Conservation (phyloP, 2,329 filamentous ascomycete species). For the Plectosphaerella cucumerina region DNA sequence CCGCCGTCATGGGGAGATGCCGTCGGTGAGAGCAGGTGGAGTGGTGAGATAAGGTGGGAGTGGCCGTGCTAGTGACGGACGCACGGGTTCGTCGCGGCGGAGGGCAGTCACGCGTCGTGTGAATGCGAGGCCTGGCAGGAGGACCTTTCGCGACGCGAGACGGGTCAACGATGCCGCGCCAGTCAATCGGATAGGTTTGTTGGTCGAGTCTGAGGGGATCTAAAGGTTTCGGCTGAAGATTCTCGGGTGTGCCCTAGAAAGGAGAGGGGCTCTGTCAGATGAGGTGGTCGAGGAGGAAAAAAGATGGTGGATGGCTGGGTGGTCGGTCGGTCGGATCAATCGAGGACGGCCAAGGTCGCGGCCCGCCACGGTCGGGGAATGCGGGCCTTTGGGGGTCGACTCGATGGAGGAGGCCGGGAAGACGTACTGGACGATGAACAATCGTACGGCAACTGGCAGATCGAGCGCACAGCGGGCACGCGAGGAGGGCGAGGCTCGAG, state of each 20-base stretch:
- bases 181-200: neutral
- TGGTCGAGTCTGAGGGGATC: neutral
- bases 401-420: neutral
- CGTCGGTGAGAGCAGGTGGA: constrained; percentile 4
- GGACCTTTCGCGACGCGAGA: neutral
- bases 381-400: neutral
- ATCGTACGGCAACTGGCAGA: constrained; percentile 4
- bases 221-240: neutral
- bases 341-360: constrained; percentile 1
- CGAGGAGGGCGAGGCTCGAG: constrained; percentile 3
- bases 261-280: neutral
- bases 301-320: constrained; percentile 2
- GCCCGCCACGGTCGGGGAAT: constrained; percentile 1
- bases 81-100: no score
- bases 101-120: neutral
- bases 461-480: constrained; percentile 6
- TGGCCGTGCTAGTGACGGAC: neutral
- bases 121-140: neutral
- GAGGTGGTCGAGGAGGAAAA: neutral
- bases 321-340: constrained; percentile 10
- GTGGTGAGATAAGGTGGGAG: neutral
- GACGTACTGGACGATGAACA: constrained; percentile 10
- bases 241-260: neutral
- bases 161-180: neutral
- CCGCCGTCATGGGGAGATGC: constrained; percentile 59